A percentile compares a stretch with the other conserved stretches of the same genome.
These are phyloP conservation scores for Thalassiosira allenii DNA, from an alignment of 352 stramenopile genomes.

Conservation along the genomic window DNA sequence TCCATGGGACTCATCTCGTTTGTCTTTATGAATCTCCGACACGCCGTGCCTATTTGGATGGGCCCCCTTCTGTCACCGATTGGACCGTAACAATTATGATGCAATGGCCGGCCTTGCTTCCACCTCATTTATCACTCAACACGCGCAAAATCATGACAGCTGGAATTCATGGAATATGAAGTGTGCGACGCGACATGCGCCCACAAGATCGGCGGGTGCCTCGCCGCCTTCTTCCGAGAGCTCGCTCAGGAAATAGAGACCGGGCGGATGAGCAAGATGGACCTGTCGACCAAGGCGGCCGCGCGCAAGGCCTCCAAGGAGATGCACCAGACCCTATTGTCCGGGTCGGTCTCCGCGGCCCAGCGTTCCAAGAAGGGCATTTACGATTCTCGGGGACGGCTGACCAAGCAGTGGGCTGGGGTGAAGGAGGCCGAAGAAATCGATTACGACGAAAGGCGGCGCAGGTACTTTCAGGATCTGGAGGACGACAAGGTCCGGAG, in stretches of 20 bases:
- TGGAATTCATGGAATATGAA: conserved; percentile 17
- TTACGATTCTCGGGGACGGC: conserved; percentile 6
- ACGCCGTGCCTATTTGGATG: too few species aligned
- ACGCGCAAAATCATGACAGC: too few species aligned
- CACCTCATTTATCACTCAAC: too few species aligned
- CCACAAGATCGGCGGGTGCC: not conserved
- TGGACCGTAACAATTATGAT: too few species aligned
- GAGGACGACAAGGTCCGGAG: too few species aligned
- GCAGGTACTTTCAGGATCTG: too few species aligned
- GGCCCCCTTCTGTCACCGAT: too few species aligned
- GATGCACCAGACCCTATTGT: conserved; percentile 16
- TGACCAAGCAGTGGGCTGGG: conserved; percentile 7
- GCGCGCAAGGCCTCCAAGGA: conserved; percentile 1
- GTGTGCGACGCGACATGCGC: not conserved
- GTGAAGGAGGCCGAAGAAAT: not conserved
- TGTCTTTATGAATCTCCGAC: too few species aligned
- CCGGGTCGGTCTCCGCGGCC: not conserved
- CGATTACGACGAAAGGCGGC: not conserved
- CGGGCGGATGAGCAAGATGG: not conserved
- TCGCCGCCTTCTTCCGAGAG: not conserved
- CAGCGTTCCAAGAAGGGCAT: conserved; percentile 9
- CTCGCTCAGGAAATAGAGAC: not conserved
- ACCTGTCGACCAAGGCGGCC: conserved; percentile 12
- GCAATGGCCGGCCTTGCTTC: too few species aligned
- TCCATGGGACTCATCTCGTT: too few species aligned